Conservation (phyloP, 805 yeast species). For the Huiozyma naganishii region DNA sequence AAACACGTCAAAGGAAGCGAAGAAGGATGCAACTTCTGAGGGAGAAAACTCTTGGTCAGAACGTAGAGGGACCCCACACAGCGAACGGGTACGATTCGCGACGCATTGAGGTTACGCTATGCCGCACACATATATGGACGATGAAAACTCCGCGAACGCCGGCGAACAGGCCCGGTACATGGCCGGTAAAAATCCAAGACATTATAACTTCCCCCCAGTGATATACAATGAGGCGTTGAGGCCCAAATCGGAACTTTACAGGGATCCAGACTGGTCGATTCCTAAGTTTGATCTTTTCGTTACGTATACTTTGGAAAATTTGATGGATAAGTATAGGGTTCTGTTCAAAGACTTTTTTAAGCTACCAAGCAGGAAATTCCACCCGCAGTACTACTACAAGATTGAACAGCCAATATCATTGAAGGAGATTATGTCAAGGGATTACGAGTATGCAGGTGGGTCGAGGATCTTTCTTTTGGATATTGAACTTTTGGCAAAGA, state of each 20-base stretch:
- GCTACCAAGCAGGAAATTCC: slow-evolving; percentile 61
- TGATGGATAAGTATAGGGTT: slow-evolving; percentile 19
- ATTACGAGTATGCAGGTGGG: slow-evolving; percentile 24
- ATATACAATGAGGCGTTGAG: slow-evolving; percentile 22
- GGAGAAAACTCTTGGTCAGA: too few relatives aligned
- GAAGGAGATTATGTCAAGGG: slow-evolving; percentile 43
- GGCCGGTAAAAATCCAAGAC: slow-evolving; percentile 27
- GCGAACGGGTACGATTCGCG: too few relatives aligned
- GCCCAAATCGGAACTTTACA: slow-evolving; percentile 24
- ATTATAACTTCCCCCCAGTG: slow-evolving; percentile 12
- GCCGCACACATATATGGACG: too few relatives aligned
- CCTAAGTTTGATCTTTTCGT: slow-evolving; percentile 24
- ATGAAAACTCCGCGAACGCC: too few relatives aligned
- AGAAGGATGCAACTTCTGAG: too few relatives aligned
- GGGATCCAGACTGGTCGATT: slow-evolving; percentile 25
- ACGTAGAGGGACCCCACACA: too few relatives aligned
- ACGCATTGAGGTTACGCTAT: too few relatives aligned
- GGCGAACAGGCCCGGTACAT: slow-evolving; percentile 12
- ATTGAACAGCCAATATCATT: slow-evolving; percentile 59
- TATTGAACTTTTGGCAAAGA: slow-evolving; percentile 53
- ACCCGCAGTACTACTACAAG: slow-evolving; percentile 69
- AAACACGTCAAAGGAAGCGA: too few relatives aligned
- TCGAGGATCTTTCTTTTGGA: slow-evolving; percentile 42
- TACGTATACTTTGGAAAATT: slow-evolving; percentile 21
- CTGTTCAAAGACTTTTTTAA: slow-evolving; percentile 46